A percentile compares a stretch with the other conserved stretches of the same genome.
These are phyloP conservation scores for Cryptococcus floricola DNA, from an alignment of 1,284 basidiomycete species.

Conservation along the genomic window DNA sequence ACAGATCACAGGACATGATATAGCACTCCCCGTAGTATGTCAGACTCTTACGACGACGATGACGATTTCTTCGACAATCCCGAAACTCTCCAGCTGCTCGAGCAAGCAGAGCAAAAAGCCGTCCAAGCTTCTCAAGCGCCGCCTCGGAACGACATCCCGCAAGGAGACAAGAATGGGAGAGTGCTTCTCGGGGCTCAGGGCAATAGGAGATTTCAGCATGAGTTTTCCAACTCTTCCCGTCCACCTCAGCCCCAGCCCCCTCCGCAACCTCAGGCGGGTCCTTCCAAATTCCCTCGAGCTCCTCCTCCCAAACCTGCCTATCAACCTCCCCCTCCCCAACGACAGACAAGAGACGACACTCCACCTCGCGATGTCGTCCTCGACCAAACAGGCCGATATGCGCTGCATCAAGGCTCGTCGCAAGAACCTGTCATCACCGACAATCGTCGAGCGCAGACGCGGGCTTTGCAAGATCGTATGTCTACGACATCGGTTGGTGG, in stretches of 20 bases:
- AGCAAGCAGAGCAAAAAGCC: conserved; percentile 28
- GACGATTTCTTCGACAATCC: conserved; percentile 35
- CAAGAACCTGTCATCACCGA: conserved; percentile 21
- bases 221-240: no score
- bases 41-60: conserved; percentile 40
- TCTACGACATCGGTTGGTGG: not conserved
- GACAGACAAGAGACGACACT: conserved; percentile 8
- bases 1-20: not conserved
- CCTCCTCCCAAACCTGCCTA: no score
- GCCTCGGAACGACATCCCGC: not conserved
- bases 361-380: conserved; percentile 26
- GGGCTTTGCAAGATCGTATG: conserved; percentile 13
- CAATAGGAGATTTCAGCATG: no score
- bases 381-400: conserved; percentile 30
- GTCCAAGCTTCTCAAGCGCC: conserved; percentile 21
- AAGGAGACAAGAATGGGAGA: no score
- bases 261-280: no score
- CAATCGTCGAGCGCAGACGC: conserved; percentile 17
- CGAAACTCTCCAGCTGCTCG: conserved; percentile 27
- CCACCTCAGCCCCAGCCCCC: no score
- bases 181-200: no score
- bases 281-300: no score
- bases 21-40: conserved; percentile 9
- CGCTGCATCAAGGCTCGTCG: conserved; percentile 3
- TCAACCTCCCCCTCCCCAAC: no score